Evolutionary conservation across 331 rosid species (phyloP), one percentile per base, ranked within the genome.

Genomic region (Acacia concinna): DNA sequence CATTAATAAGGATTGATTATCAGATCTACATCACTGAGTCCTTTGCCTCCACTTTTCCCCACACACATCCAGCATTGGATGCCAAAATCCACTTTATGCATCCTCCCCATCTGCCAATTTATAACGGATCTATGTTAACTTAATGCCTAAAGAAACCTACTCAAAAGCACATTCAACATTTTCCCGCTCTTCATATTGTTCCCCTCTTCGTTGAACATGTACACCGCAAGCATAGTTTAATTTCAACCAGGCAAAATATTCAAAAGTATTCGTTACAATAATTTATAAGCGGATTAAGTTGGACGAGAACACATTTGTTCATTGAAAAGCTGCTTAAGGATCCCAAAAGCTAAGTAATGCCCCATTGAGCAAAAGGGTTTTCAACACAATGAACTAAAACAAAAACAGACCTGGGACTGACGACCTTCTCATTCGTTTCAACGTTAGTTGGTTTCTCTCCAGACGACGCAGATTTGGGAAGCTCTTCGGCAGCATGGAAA

Each of bases 391-490:
- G 67, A 28, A 30, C 41, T 18, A 12, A 12, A 2, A 25, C 35
- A 6, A 15, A 30, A 31, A 74, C 81, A 72, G 32, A 94, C 98
- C 97, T 87, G 65, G 90, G 92, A 79, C 90, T 84, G 27, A 81
- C 81, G 74, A 71, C 89, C 69, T 83, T 88, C 23, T 84, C 87
- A 78, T 85, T 92, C 1, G 84, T 75, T n/a, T 88, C 95, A 31
- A 72, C 40, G 31, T 31, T 71, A 0, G 81, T 34, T 37, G 81
- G 88, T 46, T 81, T 79, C 20, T 88, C 97, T 59, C 81, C 89
- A 21, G 86, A 81, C 51, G 88, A 85, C 47, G 51, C 81, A 64
- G 90, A 85, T 81, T 84, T 92, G 35, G 56, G 78, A 38, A 69
- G 76, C 12, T 92, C 97, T 34, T 84, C 86, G 4, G 77, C 71